Conservation (phyloP, 108 stramenopile genomes). For the Nitzschia palea region DNA sequence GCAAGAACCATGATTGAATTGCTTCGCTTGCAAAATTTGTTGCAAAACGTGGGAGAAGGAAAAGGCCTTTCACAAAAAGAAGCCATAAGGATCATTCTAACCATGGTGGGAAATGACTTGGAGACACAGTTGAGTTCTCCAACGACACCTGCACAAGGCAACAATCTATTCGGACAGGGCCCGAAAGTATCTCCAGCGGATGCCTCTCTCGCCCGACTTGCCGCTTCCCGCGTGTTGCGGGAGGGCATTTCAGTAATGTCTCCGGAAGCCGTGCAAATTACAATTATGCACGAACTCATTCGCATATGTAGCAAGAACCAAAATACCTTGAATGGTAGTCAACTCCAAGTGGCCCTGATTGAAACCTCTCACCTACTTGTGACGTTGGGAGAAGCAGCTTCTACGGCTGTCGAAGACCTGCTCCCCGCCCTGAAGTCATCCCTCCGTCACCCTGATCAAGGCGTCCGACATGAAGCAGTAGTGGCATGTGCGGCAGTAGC, state of each 20-base stretch:
- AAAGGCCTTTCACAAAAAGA: slow-evolving; percentile 38
- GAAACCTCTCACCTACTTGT: slow-evolving; percentile 80
- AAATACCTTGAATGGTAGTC: slow-evolving; percentile 47
- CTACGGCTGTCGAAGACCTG: slow-evolving; percentile 67
- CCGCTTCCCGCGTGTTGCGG: slow-evolving; percentile 61
- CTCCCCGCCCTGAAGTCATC: slow-evolving; percentile 53
- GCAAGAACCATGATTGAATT: slow-evolving; percentile 49
- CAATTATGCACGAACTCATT: slow-evolving; percentile 64
- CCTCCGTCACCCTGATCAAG: slow-evolving; percentile 68
- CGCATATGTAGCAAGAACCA: slow-evolving; percentile 36
- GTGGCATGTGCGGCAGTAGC: slow-evolving; percentile 62
- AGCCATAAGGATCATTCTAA: slow-evolving; percentile 48
- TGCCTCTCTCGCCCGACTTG: slow-evolving; percentile 60
- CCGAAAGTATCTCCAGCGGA: slow-evolving; percentile 65
- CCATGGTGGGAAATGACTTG: slow-evolving; percentile 72
- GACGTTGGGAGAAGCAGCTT: slow-evolving; percentile 67
- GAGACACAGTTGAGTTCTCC: slow-evolving; percentile 57
- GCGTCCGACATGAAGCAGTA: slow-evolving; percentile 84
- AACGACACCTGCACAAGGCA: slow-evolving; percentile 10
- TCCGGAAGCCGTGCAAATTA: slow-evolving; percentile 70
- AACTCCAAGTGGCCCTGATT: slow-evolving; percentile 76
- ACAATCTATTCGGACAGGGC: slow-evolving; percentile 48
- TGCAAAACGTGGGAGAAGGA: slow-evolving; percentile 44
- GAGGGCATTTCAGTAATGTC: slow-evolving; percentile 68
- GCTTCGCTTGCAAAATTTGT: slow-evolving; percentile 47